Base-by-base conservation (phyloP, 257 asterid species). In the Verbena officinalis region DNA sequence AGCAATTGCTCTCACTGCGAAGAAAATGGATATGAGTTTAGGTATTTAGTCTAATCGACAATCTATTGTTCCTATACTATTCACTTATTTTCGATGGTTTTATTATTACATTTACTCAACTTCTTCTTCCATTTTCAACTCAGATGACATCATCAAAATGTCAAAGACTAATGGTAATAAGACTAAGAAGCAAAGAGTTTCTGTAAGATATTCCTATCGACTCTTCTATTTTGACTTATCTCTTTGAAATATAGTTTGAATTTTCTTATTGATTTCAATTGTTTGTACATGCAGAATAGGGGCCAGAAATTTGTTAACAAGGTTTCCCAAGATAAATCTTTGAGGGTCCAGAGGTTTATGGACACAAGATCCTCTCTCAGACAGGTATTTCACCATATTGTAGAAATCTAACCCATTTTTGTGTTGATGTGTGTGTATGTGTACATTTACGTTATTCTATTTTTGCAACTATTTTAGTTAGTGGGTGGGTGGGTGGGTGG, bases 61-160 rank as follows among this genome's bases (percentile, higher is more conserved):
- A 10, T 54, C 2, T 1, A 9, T 9, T 51, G 6, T 64, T 55
- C 19, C 51, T n/a, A 39, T 34, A n/a, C n/a, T n/a, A n/a, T 48
- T 59, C 20, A 40, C 8, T 9, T 20, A 5, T 2, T 19, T 30
- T 3, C 0, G 27, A n/a, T 33, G 19, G 30, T 30, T 27, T 55
- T 52, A 8, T 30, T 31, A 24, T 67, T 56, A 34, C 50, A 44
- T 44, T 31, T 15, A 43, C 48, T 45, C 15, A 31, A 17, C 21
- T 23, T 19, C 20, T 71, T 2, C 60, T 44, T 62, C 51, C 50
- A 19, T 46, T 76, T 17, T 13, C 55, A 59, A 11, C 63, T 70
- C 86, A 92, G 98, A 92, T 80, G 98, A 92, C 62, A 92, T 92
- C 64, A 92, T 92, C 65, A 92, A 84, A 71, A 77, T 92, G 95